Base-by-base conservation (phyloP, 768 basidiomycete species). In the Scleroderma citrinum region DNA sequence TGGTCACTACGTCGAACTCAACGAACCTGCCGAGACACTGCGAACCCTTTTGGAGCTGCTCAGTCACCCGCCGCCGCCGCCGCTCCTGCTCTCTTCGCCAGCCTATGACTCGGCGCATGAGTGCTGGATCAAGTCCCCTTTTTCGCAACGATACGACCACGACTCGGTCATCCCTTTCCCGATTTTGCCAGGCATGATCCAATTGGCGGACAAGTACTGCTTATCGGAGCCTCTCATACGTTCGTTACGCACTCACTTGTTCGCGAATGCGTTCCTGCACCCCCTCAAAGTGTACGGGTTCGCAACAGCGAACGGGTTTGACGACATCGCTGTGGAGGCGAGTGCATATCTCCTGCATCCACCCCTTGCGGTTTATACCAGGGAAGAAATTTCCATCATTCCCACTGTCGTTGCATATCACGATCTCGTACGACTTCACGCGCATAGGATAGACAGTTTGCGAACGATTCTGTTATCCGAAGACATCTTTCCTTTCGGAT, bases 401-500 rank as follows among this genome's bases (percentile, higher is more conserved):
- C 79, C 83, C 26, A 75, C 67, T n/a, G 76, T 77, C 23, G 60
- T 73, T 36, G 80, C 83, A 12, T 85, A 85, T 57, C 85, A 88
- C 56, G 71, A 76, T 52, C 68, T 88, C 23, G 71, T 80, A 39
- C 73, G 71, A 24, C 65, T 88, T 49, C 85, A 87, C 53, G 71
- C 73, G 46, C 65, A 74, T 50, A 77, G 85, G 44, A 72, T 80
- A 30, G 72, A 75, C 59, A 68, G 70, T 21, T 61, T 87, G 42
- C 74, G 75, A 40, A 70, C 73, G 23, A 65, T 81, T 6, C 59
- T 86, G 16, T 59, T 80, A 34, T 71, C 67, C 19, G 83, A 86
- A 58, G 77, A 81, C 30, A 71, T 87, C 39, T 88, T 87, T 58
- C 85, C 85, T 17, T 80, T 83, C 63, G 82, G 83, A 19, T 87